Evolutionary conservation across 345 rosid genomes (phyloP).

Genomic region (Rhizophora mangle): DNA sequence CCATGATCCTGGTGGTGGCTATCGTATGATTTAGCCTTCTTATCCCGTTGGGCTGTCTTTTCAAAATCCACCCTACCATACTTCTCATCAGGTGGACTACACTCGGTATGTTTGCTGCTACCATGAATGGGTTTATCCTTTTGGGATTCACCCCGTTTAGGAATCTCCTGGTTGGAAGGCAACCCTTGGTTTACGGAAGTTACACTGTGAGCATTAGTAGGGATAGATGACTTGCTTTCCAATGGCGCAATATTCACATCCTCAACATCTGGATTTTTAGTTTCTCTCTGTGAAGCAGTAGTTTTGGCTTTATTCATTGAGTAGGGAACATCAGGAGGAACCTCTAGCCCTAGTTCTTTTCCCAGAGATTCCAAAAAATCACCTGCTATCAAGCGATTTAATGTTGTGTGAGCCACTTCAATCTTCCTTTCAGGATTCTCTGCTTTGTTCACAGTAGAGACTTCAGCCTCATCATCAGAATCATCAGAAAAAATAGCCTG

Average conservation of each 20-base stretch:
- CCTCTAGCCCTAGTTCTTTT: slow-evolving; percentile 92
- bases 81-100: slow-evolving; percentile 24
- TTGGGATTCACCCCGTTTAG: slow-evolving; percentile 20
- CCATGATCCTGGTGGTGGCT: slow-evolving; percentile 17
- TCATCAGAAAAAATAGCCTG: slow-evolving; percentile 97
- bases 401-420: slow-evolving; percentile 70
- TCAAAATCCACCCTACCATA: slow-evolving; percentile 14
- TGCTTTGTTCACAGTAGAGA: slow-evolving; percentile 23
- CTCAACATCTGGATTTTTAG: slow-evolving; percentile 14
- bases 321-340: slow-evolving; percentile 63
- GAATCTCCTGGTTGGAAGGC: slow-evolving; percentile 13
- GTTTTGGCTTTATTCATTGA: slow-evolving; percentile 24
- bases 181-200: slow-evolving; percentile 12
- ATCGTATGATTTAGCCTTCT: slow-evolving; percentile 34
- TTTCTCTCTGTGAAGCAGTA: slow-evolving; percentile 29
- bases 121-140: slow-evolving; percentile 19
- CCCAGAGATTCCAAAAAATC: slow-evolving; percentile 92
- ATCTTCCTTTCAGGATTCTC: slow-evolving; percentile 62
- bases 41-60: slow-evolving; percentile 25
- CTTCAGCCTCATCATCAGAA: slow-evolving; percentile 70
- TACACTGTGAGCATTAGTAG: slow-evolving; percentile 5
- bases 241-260: slow-evolving; percentile 18
- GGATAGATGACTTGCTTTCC: slow-evolving; percentile 18
- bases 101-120: slow-evolving; percentile 16
- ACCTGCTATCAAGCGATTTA: slow-evolving; percentile 88